These are phyloP conservation scores for Lentinula raphanica DNA, from an alignment of 768 basidiomycete species.

Conservation along the genomic window DNA sequence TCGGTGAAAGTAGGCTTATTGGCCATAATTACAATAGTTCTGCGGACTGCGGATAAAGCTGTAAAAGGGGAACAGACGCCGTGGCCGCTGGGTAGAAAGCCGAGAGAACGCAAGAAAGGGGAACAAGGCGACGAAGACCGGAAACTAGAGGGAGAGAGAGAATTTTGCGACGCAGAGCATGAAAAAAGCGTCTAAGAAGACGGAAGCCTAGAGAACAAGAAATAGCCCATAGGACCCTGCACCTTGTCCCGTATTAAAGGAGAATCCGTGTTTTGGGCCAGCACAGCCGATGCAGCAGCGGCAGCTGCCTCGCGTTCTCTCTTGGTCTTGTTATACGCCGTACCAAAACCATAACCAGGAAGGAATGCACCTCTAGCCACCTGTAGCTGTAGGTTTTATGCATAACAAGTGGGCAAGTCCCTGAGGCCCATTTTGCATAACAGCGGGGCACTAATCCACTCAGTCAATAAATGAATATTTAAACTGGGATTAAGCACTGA, in stretches of 20 bases:
- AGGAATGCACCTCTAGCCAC: constrained; percentile 82
- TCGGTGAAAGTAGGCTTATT: constrained; percentile 36
- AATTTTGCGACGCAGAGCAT: constrained; percentile 3
- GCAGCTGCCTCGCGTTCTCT: constrained; percentile 18
- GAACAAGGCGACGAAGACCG: neutral
- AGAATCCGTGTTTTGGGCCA: constrained; percentile 7
- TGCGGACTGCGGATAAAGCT: constrained; percentile 8
- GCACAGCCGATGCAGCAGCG: constrained; percentile 12
- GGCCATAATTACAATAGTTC: constrained; percentile 32
- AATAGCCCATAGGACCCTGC: neutral
- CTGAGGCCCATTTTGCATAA: too few species aligned
- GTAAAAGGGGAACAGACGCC: constrained; percentile 2
- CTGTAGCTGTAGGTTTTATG: too few species aligned
- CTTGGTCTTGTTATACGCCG: constrained; percentile 56
- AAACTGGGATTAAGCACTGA: too few species aligned
- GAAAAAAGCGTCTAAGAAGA: neutral
- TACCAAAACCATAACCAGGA: constrained; percentile 62
- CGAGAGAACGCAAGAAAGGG: neutral
- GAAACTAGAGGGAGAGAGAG: neutral
- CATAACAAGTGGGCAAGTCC: too few species aligned
- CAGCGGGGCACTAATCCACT: too few species aligned
- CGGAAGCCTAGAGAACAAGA: neutral
- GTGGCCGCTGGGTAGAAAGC: neutral
- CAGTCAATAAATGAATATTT: too few species aligned
- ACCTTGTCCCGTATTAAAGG: constrained; percentile 7